Conservation (phyloP, 805 yeast genomes). For the Kodamaea kakaduensis region DNA sequence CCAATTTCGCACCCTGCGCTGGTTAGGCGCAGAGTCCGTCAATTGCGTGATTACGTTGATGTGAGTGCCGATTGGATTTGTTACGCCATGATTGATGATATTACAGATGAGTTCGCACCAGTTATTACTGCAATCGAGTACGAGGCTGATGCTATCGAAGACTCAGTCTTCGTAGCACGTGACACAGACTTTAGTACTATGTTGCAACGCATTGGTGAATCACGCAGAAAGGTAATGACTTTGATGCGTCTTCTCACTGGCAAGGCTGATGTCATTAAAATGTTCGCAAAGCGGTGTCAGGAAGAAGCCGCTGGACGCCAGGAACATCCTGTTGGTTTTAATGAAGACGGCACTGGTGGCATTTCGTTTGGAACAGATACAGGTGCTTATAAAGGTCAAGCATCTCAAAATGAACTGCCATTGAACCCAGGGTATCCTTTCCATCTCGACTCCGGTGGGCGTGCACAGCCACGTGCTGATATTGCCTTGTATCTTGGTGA, state of each 20-base stretch:
- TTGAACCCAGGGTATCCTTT: slow-evolving; percentile 3
- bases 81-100: slow-evolving; percentile 29
- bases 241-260: slow-evolving; percentile 27
- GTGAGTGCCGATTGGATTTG: slow-evolving; percentile 30
- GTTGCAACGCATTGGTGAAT: slow-evolving; percentile 25
- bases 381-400: slow-evolving; percentile 1
- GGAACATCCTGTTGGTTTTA: slow-evolving; percentile 14
- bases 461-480: slow-evolving; percentile 28
- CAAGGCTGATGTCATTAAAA: slow-evolving; percentile 27
- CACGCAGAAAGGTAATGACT: slow-evolving; percentile 28
- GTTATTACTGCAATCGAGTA: slow-evolving; percentile 26
- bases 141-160: slow-evolving; percentile 29
- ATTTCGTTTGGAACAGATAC: slow-evolving; percentile 30
- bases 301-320: slow-evolving; percentile 20
- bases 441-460: slow-evolving; percentile 10
- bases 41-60: slow-evolving; percentile 27
- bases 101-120: slow-evolving; percentile 29
- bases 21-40: slow-evolving; percentile 27
- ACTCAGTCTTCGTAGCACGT: slow-evolving; percentile 23
- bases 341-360: slow-evolving; percentile 18
- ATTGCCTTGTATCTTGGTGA: slow-evolving; percentile 29
- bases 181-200: slow-evolving; percentile 21
- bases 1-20: slow-evolving; percentile 27
- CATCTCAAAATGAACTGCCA: slow-evolving; percentile 2
- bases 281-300: slow-evolving; percentile 28